These are phyloP conservation scores for Microthlaspi erraticum DNA, from an alignment of 345 rosid genomes.

Conservation along the genomic window DNA sequence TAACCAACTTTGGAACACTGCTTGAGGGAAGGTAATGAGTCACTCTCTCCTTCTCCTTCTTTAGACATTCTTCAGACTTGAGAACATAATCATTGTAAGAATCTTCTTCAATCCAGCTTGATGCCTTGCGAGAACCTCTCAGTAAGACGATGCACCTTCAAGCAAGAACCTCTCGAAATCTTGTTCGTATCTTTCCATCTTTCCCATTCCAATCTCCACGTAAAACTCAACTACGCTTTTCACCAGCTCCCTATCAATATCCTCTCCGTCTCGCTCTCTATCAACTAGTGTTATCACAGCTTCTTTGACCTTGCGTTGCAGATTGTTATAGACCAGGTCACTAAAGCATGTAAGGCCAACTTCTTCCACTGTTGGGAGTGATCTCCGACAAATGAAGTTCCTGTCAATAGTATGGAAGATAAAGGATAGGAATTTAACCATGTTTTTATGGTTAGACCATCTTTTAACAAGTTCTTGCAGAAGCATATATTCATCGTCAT, in stretches of 20 bases:
- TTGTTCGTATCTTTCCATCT: constrained; percentile 61
- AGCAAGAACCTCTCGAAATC: constrained; percentile 79
- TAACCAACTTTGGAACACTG: constrained; percentile 77
- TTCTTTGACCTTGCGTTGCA: constrained; percentile 59
- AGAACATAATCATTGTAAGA: constrained; percentile 80
- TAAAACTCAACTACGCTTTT: constrained; percentile 75
- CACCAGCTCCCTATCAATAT: constrained; percentile 71
- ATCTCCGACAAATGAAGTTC: constrained; percentile 63
- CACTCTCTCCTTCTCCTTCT: constrained; percentile 87
- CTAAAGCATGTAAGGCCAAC: constrained; percentile 83
- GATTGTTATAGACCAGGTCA: constrained; percentile 57
- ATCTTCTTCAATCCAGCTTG: constrained; percentile 77
- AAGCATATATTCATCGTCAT: constrained; percentile 71
- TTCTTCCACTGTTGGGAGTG: constrained; percentile 68
- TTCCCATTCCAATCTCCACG: constrained; percentile 82
- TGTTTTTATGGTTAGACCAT: constrained; percentile 73
- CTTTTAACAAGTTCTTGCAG: constrained; percentile 77
- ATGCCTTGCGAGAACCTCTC: constrained; percentile 84
- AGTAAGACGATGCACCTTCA: constrained; percentile 59
- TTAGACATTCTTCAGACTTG: constrained; percentile 93
- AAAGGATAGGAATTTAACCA: neutral
- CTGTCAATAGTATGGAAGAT: constrained; percentile 75
- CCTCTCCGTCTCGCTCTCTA: constrained; percentile 86
- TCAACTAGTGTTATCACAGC: constrained; percentile 71
- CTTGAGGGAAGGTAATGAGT: constrained; percentile 79